Evolutionary conservation across 352 stramenopile genomes (phyloP).

Genomic region (Pythium brassicae): DNA sequence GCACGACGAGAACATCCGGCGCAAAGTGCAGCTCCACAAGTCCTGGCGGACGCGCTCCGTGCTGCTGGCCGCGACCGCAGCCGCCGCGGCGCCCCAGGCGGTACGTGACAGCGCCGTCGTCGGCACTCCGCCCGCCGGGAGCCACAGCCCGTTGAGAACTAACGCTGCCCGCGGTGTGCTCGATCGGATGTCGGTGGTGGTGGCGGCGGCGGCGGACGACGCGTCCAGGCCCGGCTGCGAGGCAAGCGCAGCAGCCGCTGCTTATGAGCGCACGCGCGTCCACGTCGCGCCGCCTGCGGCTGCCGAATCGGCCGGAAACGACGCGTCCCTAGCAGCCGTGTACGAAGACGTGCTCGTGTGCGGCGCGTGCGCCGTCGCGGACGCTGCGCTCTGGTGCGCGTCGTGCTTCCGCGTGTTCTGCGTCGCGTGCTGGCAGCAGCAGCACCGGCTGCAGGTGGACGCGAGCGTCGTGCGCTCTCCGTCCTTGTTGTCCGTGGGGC

Average conservation of each 20-base stretch:
- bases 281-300: too few species aligned
- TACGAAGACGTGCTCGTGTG: slow-evolving; percentile 40
- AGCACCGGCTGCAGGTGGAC: slow-evolving; percentile 47
- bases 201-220: background rate
- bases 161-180: slow-evolving; percentile 7
- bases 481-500: slow-evolving; percentile 11
- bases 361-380: slow-evolving; percentile 22
- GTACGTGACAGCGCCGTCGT: slow-evolving; percentile 14
- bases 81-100: slow-evolving; percentile 5
- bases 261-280: background rate
- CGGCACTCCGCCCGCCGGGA: background rate
- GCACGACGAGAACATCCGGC: slow-evolving; percentile 44
- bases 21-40: slow-evolving; percentile 49
- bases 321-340: background rate
- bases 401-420: slow-evolving; percentile 62
- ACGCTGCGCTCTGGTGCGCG: slow-evolving; percentile 55
- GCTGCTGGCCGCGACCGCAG: slow-evolving; percentile 6
- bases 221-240: background rate
- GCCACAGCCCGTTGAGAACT: slow-evolving; percentile 3
- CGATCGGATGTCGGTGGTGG: background rate
- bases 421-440: slow-evolving; percentile 37
- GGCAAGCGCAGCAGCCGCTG: background rate
- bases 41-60: slow-evolving; percentile 45
- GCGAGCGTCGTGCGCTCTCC: slow-evolving; percentile 16
- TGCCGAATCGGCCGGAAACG: too few species aligned